Percentiles rank a stretch among this genome's conserved stretches.
phyloP scores from a whole-genome alignment of 2,329 filamentous ascomycete species.

The Hyphodiscus sp. region DNA sequence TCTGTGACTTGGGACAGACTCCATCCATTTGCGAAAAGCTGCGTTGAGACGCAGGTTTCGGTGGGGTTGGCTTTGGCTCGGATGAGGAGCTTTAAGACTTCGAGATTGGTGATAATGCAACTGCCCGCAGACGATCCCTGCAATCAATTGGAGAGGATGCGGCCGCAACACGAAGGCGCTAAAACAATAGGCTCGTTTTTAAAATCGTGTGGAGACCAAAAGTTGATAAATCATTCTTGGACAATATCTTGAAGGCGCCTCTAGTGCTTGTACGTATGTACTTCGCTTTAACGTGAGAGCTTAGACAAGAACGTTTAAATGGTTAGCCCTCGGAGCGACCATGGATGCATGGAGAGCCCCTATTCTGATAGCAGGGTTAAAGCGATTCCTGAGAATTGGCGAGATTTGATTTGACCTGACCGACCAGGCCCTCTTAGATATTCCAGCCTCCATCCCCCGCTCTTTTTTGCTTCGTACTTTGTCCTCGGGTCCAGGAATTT shows the following conservation, averaged over 20 bases:
- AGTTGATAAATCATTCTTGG: not conserved
- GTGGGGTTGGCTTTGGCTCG: not conserved
- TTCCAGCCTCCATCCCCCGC: not conserved
- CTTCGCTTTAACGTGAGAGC: too few species aligned
- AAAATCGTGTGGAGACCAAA: not conserved
- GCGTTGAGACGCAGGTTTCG: conserved; percentile 1
- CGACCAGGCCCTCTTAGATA: not conserved
- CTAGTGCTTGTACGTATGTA: too few species aligned
- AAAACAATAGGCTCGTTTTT: not conserved
- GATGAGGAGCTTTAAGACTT: not conserved
- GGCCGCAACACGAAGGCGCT: not conserved
- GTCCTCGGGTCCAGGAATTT: not conserved
- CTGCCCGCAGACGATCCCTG: not conserved
- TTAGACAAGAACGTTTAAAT: not conserved
- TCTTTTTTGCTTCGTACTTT: not conserved
- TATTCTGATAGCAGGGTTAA: not conserved
- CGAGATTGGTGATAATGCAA: not conserved
- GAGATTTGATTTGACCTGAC: not conserved
- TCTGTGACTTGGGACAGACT: conserved; percentile 12
- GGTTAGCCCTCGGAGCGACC: not conserved
- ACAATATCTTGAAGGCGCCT: too few species aligned
- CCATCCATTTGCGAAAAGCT: conserved; percentile 26
- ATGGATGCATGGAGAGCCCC: too few species aligned
- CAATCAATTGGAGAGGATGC: not conserved
- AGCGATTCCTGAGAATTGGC: not conserved